Percentiles rank a stretch among this genome's conserved stretches.
Evolutionary conservation across 1,139 yeast species (phyloP).

Genomic region (Magnusiomyces fungicola): DNA sequence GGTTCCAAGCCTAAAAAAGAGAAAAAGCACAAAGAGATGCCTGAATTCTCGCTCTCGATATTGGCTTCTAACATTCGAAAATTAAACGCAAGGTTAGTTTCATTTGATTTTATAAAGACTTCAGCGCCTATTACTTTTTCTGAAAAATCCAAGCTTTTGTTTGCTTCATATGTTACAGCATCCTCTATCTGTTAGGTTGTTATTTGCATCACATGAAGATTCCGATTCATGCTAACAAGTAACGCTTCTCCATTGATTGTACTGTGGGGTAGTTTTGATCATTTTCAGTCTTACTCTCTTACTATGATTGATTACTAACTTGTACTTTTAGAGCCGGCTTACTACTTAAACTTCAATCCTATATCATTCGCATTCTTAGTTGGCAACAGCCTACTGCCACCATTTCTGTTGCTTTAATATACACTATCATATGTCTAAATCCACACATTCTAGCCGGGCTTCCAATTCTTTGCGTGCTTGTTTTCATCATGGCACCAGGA

Average conservation of each 20-base stretch:
- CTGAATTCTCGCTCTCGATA: conserved; percentile 14
- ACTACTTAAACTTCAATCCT: conserved; percentile 9
- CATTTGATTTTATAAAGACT: no score
- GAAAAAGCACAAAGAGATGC: conserved; percentile 3
- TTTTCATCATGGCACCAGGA: conserved; percentile 63
- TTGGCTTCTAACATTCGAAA: conserved; percentile 15
- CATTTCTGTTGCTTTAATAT: conserved; percentile 29
- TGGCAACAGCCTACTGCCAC: conserved; percentile 23
- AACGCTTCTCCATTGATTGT: no score
- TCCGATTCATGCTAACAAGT: no score
- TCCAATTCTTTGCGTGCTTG: conserved; percentile 52
- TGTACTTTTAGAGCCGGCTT: conserved; percentile 7
- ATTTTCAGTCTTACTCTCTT: no score
- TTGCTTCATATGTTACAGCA: no score
- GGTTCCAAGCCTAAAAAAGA: no score
- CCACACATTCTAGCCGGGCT: conserved; percentile 62
- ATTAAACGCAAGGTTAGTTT: conserved; percentile 11
- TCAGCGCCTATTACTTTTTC: no score
- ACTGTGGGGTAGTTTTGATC: no score
- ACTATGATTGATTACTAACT: no score
- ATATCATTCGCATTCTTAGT: conserved; percentile 11
- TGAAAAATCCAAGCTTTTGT: no score
- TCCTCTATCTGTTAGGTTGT: no score
- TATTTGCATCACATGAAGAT: no score
- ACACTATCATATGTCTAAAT: conserved; percentile 40